Evolutionary conservation across 495 filamentous ascomycete genomes (phyloP), one percentile per base, ranked within the genome.

Genomic region (Pyronema domesticum): DNA sequence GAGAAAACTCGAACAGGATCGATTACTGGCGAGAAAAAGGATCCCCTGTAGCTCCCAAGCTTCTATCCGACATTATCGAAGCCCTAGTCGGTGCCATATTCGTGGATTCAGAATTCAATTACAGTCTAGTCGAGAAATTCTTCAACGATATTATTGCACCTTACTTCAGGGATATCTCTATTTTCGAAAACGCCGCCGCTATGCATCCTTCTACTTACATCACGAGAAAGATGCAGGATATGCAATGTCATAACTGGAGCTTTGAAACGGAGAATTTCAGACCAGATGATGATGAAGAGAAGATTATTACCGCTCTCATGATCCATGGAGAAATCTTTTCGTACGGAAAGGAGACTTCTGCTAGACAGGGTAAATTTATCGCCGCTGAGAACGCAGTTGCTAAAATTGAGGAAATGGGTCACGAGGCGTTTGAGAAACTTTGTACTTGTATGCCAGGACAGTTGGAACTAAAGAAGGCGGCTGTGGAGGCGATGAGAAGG

Each of bases 81-180:
- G 74, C 91, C 0, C 95, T 89, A 62, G 68, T 95, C 17, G 93
- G 85, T 4, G 89, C 91, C 17, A 72, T 94, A 3, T 98, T 95
- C 64, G 80, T 98, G 15, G 91, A 98, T 68, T 89, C 87, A 4
- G 74, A 76, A 36, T 95, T 88, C 68, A 70, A 89, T 55, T 95
- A 80, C 67, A 58, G 60, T 2, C 70, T 79, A 14, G 80, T 96
- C 0, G 79, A 86, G 58, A 65, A 63, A 3, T 96, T 96, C 69
- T 94, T 94, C 68, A 65, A 79, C 18, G 66, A 57, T 6, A 77
- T 86, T 55, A 75, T 98, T 55, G 73, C 72, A 54, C 78, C 78
- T 14, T 95, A 76, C 66, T 96, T 96, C 57, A 74, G 79, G 58
- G 86, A 96, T 67, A 95, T 96, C 82, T 68, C 72, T 9, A 72